Conservation (phyloP, 768 basidiomycete genomes). For the Mycena haematopus region DNA sequence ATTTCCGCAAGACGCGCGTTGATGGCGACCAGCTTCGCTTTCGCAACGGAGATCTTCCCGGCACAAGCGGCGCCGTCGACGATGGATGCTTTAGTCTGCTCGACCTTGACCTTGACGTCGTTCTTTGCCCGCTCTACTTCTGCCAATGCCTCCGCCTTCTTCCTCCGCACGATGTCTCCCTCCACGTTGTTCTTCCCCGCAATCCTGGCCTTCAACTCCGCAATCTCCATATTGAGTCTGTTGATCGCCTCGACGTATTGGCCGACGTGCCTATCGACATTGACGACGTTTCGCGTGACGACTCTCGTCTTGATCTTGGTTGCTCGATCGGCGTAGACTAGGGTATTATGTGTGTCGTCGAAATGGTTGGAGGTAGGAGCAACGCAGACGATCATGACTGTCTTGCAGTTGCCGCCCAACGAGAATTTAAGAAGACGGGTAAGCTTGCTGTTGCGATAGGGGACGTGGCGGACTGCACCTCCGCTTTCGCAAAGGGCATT, state of each 20-base stretch:
- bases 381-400: conserved; percentile 98
- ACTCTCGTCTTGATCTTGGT: conserved; percentile 99
- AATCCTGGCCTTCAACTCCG: conserved; percentile 85
- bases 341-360: conserved; percentile 98
- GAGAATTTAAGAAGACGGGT: conserved; percentile 98
- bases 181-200: conserved; percentile 72
- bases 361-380: conserved; percentile 95
- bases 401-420: conserved; percentile 98
- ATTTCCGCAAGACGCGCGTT: conserved; percentile 66
- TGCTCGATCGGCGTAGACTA: conserved; percentile 96
- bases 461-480: conserved; percentile 86
- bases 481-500: conserved; percentile 97
- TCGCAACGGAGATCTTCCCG: conserved; percentile 74
- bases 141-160: conserved; percentile 69
- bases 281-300: conserved; percentile 92
- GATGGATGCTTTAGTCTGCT: conserved; percentile 74
- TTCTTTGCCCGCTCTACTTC: conserved; percentile 78
- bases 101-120: conserved; percentile 74
- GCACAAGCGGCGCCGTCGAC: conserved; percentile 77
- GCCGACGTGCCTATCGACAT: conserved; percentile 93
- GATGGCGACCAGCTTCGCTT: conserved; percentile 69
- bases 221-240: conserved; percentile 82
- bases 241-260: conserved; percentile 96
- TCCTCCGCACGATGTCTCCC: conserved; percentile 67
- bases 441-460: conserved; percentile 98